Percentiles rank a stretch among this genome's conserved stretches.
Evolutionary conservation across 1,284 basidiomycete genomes (phyloP).

Genomic region (Mycena citricolor): DNA sequence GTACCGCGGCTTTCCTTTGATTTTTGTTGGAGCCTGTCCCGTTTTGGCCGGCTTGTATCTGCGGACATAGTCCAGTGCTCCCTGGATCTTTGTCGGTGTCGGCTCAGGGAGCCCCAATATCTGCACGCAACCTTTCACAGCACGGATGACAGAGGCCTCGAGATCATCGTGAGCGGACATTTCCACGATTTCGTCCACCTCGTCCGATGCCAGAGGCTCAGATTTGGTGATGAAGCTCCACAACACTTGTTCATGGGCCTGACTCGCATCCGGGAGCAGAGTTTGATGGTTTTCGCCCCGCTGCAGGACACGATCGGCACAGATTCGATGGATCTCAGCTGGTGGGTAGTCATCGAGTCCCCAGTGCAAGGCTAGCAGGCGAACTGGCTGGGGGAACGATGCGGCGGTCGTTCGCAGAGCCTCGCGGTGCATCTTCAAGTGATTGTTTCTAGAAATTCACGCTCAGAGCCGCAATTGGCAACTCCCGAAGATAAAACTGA

Average conservation of each 20-base stretch:
- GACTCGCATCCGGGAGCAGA: conserved; percentile 58
- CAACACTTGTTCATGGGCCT: conserved; percentile 78
- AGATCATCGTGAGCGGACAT: conserved; percentile 60
- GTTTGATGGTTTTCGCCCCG: conserved; percentile 87
- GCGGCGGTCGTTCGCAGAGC: conserved; percentile 59
- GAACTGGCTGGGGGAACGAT: conserved; percentile 50
- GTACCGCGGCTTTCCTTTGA: conserved; percentile 52
- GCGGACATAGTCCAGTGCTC: conserved; percentile 57
- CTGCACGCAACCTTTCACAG: conserved; percentile 57
- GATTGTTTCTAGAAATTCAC: conserved; percentile 73
- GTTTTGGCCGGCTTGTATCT: conserved; percentile 50
- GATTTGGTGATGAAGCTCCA: conserved; percentile 73
- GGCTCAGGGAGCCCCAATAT: conserved; percentile 56
- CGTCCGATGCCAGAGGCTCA: conserved; percentile 64
- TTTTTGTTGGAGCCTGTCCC: conserved; percentile 34
- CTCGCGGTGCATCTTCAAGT: conserved; percentile 73
- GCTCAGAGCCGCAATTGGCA: conserved; percentile 1
- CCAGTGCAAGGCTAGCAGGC: conserved; percentile 83
- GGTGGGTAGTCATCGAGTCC: conserved; percentile 49
- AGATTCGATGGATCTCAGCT: conserved; percentile 68
- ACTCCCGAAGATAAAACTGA: conserved; percentile 34
- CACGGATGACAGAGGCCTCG: conserved; percentile 55
- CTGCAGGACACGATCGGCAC: conserved; percentile 67
- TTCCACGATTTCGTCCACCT: conserved; percentile 68
- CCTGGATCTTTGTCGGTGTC: conserved; percentile 52